These are phyloP conservation scores for Podila epigama DNA, from an alignment of 192 early-diverging fungal species.

Conservation along the genomic window DNA sequence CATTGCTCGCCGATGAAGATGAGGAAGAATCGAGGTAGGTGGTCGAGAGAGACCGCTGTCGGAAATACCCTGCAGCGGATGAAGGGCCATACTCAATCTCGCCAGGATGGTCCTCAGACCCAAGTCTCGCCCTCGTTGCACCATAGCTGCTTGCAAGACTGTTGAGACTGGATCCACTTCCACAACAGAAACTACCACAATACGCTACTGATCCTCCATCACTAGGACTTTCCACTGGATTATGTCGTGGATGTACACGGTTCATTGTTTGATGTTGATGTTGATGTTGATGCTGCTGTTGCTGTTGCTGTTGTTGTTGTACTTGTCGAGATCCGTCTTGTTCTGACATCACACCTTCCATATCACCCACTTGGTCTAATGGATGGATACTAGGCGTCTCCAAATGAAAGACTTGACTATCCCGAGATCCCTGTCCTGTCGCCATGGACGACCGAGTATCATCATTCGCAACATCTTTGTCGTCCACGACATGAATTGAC, in stretches of 20 bases:
- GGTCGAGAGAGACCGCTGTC: slow-evolving; percentile 32
- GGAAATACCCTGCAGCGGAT: slow-evolving; percentile 11
- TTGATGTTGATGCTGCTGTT: background rate
- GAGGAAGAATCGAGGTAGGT: slow-evolving; percentile 9
- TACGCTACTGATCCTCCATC: background rate
- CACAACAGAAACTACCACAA: slow-evolving; percentile 10
- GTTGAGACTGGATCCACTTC: slow-evolving; percentile 18
- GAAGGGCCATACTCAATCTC: slow-evolving; percentile 2
- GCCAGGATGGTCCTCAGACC: background rate
- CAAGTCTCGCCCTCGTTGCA: background rate
- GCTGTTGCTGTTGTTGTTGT: background rate
- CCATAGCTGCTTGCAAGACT: slow-evolving; percentile 7
- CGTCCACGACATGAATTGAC: slow-evolving; percentile 34
- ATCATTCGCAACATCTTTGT: slow-evolving; percentile 1
- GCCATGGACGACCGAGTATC: no score
- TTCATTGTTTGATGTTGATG: slow-evolving; percentile 42
- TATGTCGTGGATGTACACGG: slow-evolving; percentile 27
- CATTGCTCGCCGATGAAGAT: background rate
- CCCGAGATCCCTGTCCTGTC: background rate
- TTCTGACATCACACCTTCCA: no score
- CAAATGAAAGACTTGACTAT: slow-evolving; percentile 10
- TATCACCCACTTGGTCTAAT: slow-evolving; percentile 26
- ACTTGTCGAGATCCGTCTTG: background rate
- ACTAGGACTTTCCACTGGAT: background rate
- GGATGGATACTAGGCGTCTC: slow-evolving; percentile 23